Evolutionary conservation across 2,329 filamentous ascomycete species (phyloP).

Genomic region (Pseudogymnoascus sp.): DNA sequence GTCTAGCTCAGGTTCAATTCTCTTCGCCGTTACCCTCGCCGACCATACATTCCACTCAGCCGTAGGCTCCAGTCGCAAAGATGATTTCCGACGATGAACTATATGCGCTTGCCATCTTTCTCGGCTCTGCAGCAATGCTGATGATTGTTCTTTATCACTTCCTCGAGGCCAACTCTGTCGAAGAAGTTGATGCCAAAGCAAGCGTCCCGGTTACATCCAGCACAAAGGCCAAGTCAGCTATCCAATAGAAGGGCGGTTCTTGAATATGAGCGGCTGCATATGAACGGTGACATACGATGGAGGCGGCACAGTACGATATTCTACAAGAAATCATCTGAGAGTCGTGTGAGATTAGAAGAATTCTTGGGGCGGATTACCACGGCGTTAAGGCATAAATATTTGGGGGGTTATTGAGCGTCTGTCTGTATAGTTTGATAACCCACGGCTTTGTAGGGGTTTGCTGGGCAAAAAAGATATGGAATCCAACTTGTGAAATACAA

Average conservation of each 20-base stretch:
- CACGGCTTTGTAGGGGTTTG: background rate
- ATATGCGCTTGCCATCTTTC: constrained; percentile 85
- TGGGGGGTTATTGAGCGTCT: constrained; percentile 1
- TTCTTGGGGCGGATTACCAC: background rate
- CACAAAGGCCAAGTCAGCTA: constrained; percentile 15
- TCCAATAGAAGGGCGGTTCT: background rate
- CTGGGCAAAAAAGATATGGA: background rate
- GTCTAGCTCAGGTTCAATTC: constrained; percentile 2
- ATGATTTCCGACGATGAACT: constrained; percentile 96
- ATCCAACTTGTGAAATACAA: background rate
- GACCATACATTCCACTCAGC: background rate
- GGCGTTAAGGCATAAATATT: background rate
- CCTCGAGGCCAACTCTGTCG: constrained; percentile 82
- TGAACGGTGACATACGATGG: background rate
- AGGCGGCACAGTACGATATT: background rate
- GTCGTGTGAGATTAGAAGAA: background rate
- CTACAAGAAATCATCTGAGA: background rate
- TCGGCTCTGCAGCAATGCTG: constrained; percentile 82
- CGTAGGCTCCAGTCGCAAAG: constrained; percentile 27
- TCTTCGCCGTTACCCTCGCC: background rate
- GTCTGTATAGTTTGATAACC: background rate
- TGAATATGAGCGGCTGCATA: background rate
- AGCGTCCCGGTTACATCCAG: constrained; percentile 14
- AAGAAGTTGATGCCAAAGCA: constrained; percentile 31
- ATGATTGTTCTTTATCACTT: constrained; percentile 95